Conservation (phyloP, 176 grass and related monocot species). For the Oryza coarctata region DNA sequence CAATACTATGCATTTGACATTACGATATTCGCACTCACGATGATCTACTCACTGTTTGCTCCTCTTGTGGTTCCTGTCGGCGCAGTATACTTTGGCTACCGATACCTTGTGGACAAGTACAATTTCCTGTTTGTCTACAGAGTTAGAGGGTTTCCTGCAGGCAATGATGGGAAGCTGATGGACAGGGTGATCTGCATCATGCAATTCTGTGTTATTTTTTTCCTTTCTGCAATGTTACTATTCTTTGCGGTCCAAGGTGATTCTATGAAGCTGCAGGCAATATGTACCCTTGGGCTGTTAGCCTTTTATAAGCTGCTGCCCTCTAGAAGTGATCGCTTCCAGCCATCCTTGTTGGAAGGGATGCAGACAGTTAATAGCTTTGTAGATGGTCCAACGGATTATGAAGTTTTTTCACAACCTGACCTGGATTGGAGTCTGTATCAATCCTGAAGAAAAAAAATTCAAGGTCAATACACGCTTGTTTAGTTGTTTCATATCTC, state of each 20-base stretch:
- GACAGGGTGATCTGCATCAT: slow-evolving; percentile 91
- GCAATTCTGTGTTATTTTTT: slow-evolving; percentile 98
- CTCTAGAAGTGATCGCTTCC: slow-evolving; percentile 66
- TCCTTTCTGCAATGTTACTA: slow-evolving; percentile 86
- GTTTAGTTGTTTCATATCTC: slow-evolving; percentile 44
- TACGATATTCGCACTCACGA: slow-evolving; percentile 95
- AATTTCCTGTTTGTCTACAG: slow-evolving; percentile 98
- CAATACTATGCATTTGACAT: slow-evolving; percentile 98
- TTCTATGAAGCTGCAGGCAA: slow-evolving; percentile 81
- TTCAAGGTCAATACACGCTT: slow-evolving; percentile 37
- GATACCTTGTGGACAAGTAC: slow-evolving; percentile 99
- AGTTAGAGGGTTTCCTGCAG: slow-evolving; percentile 90
- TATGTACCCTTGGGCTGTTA: slow-evolving; percentile 82
- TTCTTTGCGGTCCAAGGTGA: slow-evolving; percentile 93
- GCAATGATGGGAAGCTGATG: slow-evolving; percentile 96
- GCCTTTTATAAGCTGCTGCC: slow-evolving; percentile 86
- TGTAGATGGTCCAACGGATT: slow-evolving; percentile 90
- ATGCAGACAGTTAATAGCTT: slow-evolving; percentile 92
- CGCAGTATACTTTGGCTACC: slow-evolving; percentile 93
- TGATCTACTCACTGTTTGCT: slow-evolving; percentile 96
- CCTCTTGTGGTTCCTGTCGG: slow-evolving; percentile 88
- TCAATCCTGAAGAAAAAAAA: slow-evolving; percentile 63
- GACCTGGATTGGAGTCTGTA: slow-evolving; percentile 89
- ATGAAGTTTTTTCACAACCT: slow-evolving; percentile 93
- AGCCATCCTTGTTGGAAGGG: slow-evolving; percentile 87